Conservation (phyloP, 257 asterid species). For the Fraxinus quadrangulata region DNA sequence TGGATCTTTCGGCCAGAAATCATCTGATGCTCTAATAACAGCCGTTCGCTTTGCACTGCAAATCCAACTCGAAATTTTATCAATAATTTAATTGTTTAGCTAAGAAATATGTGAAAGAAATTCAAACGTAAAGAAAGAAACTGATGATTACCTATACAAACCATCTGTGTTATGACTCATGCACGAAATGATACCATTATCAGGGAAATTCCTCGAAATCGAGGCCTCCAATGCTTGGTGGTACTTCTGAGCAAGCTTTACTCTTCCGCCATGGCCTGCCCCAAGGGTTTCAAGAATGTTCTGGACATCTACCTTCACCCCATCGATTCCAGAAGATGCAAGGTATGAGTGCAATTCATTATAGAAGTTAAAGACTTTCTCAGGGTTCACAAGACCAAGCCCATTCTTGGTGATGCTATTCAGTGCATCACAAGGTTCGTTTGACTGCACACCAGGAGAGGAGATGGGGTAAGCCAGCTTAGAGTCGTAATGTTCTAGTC, state of each 20-base stretch:
- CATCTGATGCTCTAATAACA: constrained; percentile 86
- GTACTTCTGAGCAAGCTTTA: constrained; percentile 75
- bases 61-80: neutral
- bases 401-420: constrained; percentile 68
- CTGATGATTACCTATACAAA: constrained; percentile 66
- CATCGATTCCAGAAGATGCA: constrained; percentile 73
- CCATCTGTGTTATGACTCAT: constrained; percentile 95
- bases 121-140: neutral
- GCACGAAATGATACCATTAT: constrained; percentile 88
- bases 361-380: constrained; percentile 67
- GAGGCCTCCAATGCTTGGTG: constrained; percentile 92
- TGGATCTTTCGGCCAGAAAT: constrained; percentile 91
- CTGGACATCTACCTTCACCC: constrained; percentile 84
- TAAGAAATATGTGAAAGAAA: neutral
- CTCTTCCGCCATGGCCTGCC: constrained; percentile 87
- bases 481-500: constrained; percentile 71
- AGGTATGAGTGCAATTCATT: constrained; percentile 78
- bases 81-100: neutral
- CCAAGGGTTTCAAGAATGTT: constrained; percentile 89
- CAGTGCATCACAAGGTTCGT: constrained; percentile 66
- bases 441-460: constrained; percentile 70
- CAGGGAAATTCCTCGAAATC: constrained; percentile 67
- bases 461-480: constrained; percentile 66
- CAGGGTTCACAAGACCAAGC: constrained; percentile 86
- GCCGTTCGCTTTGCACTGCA: constrained; percentile 73